Evolutionary conservation across 768 basidiomycete genomes (phyloP).

Genomic region (Termitomyces sp.): DNA sequence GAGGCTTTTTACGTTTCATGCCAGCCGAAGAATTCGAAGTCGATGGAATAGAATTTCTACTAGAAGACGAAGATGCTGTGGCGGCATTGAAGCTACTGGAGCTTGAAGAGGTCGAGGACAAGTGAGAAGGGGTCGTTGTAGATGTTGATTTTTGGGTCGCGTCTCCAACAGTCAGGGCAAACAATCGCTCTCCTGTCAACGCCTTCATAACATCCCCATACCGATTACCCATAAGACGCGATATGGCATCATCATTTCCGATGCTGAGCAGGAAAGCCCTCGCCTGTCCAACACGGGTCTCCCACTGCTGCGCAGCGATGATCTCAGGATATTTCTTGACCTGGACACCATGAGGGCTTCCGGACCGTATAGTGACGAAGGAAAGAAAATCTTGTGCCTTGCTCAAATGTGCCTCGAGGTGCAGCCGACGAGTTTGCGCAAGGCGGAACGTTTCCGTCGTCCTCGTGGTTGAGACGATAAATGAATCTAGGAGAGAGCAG

Average conservation of each 20-base stretch:
- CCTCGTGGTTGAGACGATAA: constrained; percentile 22
- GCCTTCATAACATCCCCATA: constrained; percentile 30
- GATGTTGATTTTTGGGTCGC: not conserved
- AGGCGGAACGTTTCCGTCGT: constrained; percentile 19
- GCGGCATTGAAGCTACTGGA: not conserved
- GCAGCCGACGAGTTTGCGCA: constrained; percentile 20
- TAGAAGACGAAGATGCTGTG: not conserved
- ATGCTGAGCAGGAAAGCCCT: constrained; percentile 26
- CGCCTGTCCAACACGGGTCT: constrained; percentile 22
- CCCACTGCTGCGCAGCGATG: constrained; percentile 22
- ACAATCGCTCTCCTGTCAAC: constrained; percentile 11
- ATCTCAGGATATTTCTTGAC: constrained; percentile 28
- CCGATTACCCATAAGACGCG: constrained; percentile 30
- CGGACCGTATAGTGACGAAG: constrained; percentile 21
- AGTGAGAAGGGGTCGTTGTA: not conserved
- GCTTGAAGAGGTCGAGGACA: not conserved
- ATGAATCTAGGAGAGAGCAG: constrained; percentile 27
- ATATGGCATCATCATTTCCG: constrained; percentile 25
- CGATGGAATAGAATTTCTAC: too few relatives aligned
- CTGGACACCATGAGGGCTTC: constrained; percentile 27
- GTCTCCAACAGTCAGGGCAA: not conserved
- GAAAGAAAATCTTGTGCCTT: constrained; percentile 25
- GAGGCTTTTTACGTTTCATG: too few relatives aligned
- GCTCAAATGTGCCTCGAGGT: constrained; percentile 23
- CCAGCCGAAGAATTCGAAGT: too few relatives aligned